Base-by-base conservation (phyloP, 176 grass and related monocot genomes). In the Oryza australiensis region DNA sequence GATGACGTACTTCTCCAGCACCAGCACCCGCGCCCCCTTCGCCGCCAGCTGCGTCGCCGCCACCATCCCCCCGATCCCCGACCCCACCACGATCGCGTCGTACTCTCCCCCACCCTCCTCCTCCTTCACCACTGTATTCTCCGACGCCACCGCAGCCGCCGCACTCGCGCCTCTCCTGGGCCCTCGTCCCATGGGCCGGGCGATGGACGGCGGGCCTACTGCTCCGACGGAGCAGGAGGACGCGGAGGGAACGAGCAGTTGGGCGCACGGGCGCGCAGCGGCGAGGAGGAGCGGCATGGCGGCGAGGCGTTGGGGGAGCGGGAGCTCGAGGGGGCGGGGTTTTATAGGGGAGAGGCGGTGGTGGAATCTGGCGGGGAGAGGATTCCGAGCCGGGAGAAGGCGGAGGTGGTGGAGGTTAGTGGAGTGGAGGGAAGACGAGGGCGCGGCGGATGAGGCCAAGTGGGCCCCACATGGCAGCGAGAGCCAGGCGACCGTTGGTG, bases 1-100 rank as follows among this genome's bases (percentile, higher is more conserved):
- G 73, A 98, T 98, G 71, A 98, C 76, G 42, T 94, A 98, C 84
- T 98, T 98, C 90, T 98, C 90, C 67, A 94, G 84, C 13, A 98
- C 95, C 28, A 98, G 91, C 86, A 98, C 95, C 72, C 82, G 76
- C 29, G 92, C 92, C 55, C 95, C 92, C 27, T 94, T 94, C 1
- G 86, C 88, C 41, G 92, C 95, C 28, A 98, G 79, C 84, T 94
- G 95, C 64, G 92, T 98, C 3, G 81, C 95, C 28, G 92, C 92
- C 67, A 98, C 95, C 30, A 98, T 82, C 20, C 92, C 95, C 1
- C 92, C 95, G 37, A 98, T 98, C 53, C 95, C 95, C 0, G 95
- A 98, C 51, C 92, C 95, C 29, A 94, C 42, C 67, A 98, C 92
- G 14, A 98, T 91, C 15, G 95, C 90, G 41, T 98, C 92, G 30